Conservation (phyloP, 164 flowering plant species). For the Brasenia schreberi region DNA sequence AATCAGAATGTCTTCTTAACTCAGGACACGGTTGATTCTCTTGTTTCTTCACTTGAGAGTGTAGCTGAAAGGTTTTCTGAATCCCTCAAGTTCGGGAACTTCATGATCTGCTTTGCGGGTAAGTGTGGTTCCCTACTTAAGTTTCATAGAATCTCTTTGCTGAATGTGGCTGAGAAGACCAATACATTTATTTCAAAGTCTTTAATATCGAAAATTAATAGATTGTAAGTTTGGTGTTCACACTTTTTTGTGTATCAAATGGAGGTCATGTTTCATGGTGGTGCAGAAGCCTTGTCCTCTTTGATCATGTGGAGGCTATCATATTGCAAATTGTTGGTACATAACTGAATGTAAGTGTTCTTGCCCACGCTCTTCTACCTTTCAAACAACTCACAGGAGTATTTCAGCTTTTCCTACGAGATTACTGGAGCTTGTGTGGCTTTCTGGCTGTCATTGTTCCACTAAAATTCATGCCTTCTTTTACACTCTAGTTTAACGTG, state of each 20-base stretch:
- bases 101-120: slow-evolving; percentile 47
- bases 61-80: slow-evolving; percentile 30
- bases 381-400: too few relatives aligned
- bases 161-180: slow-evolving; percentile 30
- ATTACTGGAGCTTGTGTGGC: too few relatives aligned
- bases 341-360: too few relatives aligned
- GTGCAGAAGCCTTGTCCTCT: too few relatives aligned
- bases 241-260: neutral
- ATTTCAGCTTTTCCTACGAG: too few relatives aligned
- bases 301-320: too few relatives aligned
- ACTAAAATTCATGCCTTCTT: too few relatives aligned
- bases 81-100: slow-evolving; percentile 62
- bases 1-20: slow-evolving; percentile 41
- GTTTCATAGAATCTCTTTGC: slow-evolving; percentile 32
- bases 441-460: too few relatives aligned
- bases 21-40: slow-evolving; percentile 40
- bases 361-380: too few relatives aligned
- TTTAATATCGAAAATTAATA: slow-evolving; percentile 35
- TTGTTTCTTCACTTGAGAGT: slow-evolving; percentile 25
- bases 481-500: too few relatives aligned
- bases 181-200: slow-evolving; percentile 56
- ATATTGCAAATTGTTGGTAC: too few relatives aligned
- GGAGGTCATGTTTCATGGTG: too few relatives aligned
- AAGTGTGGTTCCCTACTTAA: slow-evolving; percentile 32
- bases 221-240: slow-evolving; percentile 13